Base-by-base conservation (phyloP, 495 filamentous ascomycete species). In the Aspergillus bertholletiae region DNA sequence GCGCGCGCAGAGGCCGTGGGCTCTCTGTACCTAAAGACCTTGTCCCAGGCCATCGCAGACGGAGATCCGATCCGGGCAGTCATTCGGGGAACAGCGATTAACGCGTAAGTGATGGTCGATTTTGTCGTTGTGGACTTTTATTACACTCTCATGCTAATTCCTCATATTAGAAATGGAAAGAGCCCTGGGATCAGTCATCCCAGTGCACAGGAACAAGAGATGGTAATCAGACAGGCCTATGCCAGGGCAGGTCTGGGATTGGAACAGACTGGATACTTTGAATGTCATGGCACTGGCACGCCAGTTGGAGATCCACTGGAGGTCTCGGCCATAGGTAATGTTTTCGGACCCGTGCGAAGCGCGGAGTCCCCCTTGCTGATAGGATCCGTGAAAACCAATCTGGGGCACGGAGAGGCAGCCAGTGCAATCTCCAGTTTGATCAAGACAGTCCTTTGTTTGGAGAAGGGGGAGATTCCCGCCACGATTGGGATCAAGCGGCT, bases 1-100 rank as follows among this genome's bases (percentile, higher is more conserved):
- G 83, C 68, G 0, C 77, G 85, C 13, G 87, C 76, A 9, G 87
- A 89, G 56, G 69, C 59, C 0, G 57, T 73, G n/a, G 59, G 24
- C 41, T 66, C 68, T 0, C 37, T 76, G 2, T 69, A 64, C 21
- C 30, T 79, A 4, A 78, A 74, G 43, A 27, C 5, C 0, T 48
- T 71, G 0, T 30, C 47, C 4, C 44, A 62, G 26, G 74, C 75
- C 41, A 3, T 71, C 70, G 58, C 68, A 30, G 40, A 57, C 17
- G 52, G 56, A 0, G 62, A 72, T 49, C 63, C 70, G 1, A 69
- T 80, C 15, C 55, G 76, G 0, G 74, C 71, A 0, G 53, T 79
- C 0, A 74, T 80, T 22, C 56, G 73, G 0, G 49, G 37, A 4
- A 72, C 70, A 0, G 57, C 60, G 1, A 58, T 53, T 20, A 77